These are phyloP conservation scores for Blepharisma stoltei DNA, from an alignment of 73 alveolate species.

Conservation along the genomic window DNA sequence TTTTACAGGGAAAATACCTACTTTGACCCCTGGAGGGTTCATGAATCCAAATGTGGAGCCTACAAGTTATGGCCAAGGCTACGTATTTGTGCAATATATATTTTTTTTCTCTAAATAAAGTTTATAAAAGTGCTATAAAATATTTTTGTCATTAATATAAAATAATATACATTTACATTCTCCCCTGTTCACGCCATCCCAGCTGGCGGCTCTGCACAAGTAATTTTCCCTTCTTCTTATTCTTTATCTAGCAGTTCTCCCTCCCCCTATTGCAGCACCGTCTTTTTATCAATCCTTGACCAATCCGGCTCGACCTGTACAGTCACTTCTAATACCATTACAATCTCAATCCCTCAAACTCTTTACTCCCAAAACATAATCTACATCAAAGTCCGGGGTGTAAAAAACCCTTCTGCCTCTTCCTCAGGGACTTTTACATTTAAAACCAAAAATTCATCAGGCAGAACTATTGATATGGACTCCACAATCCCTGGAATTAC, in stretches of 20 bases:
- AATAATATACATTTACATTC: constrained; percentile 29
- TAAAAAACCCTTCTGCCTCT: constrained; percentile 16
- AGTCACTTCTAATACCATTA: background rate
- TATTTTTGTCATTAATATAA: too few species aligned
- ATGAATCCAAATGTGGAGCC: constrained; percentile 25
- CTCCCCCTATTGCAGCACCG: constrained; percentile 34
- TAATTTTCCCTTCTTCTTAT: constrained; percentile 42
- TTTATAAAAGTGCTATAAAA: too few species aligned
- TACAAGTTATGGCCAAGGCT: constrained; percentile 18
- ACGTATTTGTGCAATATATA: constrained; percentile 28
- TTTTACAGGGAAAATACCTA: background rate
- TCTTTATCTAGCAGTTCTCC: constrained; percentile 20
- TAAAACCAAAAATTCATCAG: background rate
- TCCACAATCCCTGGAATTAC: background rate
- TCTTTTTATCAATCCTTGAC: background rate
- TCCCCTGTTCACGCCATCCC: constrained; percentile 40
- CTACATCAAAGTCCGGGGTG: background rate
- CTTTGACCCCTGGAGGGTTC: background rate
- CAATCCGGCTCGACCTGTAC: background rate
- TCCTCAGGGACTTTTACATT: background rate
- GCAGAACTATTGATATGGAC: background rate
- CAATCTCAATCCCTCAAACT: background rate
- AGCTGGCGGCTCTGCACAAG: constrained; percentile 37
- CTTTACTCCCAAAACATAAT: background rate
- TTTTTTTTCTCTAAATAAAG: too few species aligned